Base-by-base conservation (phyloP, 2,329 filamentous ascomycete species). In the Alternaria atra region DNA sequence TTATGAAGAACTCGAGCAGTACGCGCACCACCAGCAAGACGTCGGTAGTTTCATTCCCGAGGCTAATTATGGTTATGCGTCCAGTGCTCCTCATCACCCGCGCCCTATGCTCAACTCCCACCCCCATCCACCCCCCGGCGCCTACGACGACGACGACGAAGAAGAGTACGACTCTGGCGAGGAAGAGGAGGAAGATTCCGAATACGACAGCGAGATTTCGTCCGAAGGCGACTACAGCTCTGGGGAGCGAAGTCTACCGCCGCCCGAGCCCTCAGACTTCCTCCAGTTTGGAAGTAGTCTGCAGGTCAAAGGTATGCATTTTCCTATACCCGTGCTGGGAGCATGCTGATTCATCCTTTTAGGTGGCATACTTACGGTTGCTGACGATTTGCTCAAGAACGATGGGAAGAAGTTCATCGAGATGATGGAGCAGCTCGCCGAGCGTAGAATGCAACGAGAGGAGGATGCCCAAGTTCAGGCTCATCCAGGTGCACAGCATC, bases 371-470 rank as follows among this genome's bases (percentile, higher is more conserved):
- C 89, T 99, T 78, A 99, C 95, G 69, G 95, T 99, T 76, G 95
- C 95, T 79, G 95, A 99, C 84, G 95, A 99, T 82, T 86, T 99
- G 68, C 87, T 99, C 66, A 98, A 98, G 81, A 99, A 99, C 81
- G 95, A 99, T 80, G 95, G 95, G 74, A 97, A 97, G 81, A 97
- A 97, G 77, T 99, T 99, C 83, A 99, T 99, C 80, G 95, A 99
- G 79, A 99, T 99, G 95, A 99, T 99, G 95, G 95, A 99, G 80
- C 94, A 98, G 82, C 87, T 99, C 72, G 95, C 95, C 37, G 95
- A 99, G 82, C 92, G 94, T 73, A 89, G 95, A 72, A 97, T 99
- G 94, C 92, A 94, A 76, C 90, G 95, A 70, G 94, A 98, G 83
- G 94, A 95, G 81, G 93, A 97, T 77, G 92, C 92, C 52, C 89